Evolutionary conservation across 495 filamentous ascomycete genomes (phyloP), one percentile per base, ranked within the genome.

Genomic region (Penicillium ucsense): DNA sequence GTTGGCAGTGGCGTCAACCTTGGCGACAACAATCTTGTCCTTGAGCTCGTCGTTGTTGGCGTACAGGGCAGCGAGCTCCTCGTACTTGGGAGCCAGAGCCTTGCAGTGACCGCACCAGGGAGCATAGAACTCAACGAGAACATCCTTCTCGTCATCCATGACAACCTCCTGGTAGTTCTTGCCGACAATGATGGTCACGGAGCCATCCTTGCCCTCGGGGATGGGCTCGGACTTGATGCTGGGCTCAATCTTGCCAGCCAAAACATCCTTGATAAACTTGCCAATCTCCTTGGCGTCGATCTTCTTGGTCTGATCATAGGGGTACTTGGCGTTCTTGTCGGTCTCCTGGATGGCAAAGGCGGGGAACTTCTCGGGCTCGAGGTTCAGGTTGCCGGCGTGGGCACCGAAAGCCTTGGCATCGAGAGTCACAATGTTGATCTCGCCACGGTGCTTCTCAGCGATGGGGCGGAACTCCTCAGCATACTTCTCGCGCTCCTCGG

Each of bases 51-150:
- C 71, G 58, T 74, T 67, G 53, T 83, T 74, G 62, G 74, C 75
- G 72, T 91, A 99, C 46, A 95, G 72, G 46, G 71, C 70, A 30
- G 83, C 92, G 47, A 99, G 86, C 65, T 95, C 88, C 11, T 85
- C 82, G 56, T 84, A 85, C 65, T 84, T 84, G 46, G 82, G 82
- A 35, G 82, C 79, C 50, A 85, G 74, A 63, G 89, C 82, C 77
- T 98, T 98, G 88, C 92, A 98, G 80, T 98, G 92, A 60, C 92
- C 92, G 64, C 94, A 99, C 94, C 92, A 97, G 39, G 94, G 94
- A 32, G 92, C 92, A 71, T 99, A 99, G 73, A 94, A 99, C 73
- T 99, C 92, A 46, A 99, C 70, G 44, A 99, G 81, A 48, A 99
- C 92, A 70, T 99, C 92, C 81, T 97, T 95, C 52, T 85, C 77